Evolutionary conservation across 148 eudicot species (phyloP).

Genomic region (Polygonum aviculare): DNA sequence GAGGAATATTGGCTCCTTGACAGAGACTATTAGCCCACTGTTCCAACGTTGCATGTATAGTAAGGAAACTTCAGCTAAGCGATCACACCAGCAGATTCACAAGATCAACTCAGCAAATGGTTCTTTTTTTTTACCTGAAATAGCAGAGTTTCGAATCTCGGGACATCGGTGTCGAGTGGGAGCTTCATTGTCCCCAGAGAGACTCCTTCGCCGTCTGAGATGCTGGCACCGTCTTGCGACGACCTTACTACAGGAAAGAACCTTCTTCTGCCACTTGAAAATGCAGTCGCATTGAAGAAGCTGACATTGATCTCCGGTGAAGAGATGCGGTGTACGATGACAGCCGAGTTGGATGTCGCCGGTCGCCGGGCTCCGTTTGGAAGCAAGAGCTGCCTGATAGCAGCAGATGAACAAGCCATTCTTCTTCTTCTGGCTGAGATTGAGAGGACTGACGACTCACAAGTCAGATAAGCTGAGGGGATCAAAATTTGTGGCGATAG

Average conservation of each 20-base stretch:
- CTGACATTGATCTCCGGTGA: not conserved
- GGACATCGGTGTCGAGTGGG: slow-evolving; percentile 59
- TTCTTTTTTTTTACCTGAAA: slow-evolving; percentile 46
- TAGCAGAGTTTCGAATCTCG: slow-evolving; percentile 73
- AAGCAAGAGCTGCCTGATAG: slow-evolving; percentile 7
- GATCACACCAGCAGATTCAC: not conserved
- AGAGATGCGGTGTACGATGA: not conserved
- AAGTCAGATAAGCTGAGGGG: not conserved
- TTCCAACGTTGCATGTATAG: not conserved
- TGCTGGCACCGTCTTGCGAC: slow-evolving; percentile 20
- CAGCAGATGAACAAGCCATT: slow-evolving; percentile 4
- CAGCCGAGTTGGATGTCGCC: not conserved
- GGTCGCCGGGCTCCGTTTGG: not conserved
- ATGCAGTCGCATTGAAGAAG: slow-evolving; percentile 3
- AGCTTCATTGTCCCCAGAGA: slow-evolving; percentile 91
- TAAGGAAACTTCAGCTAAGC: not conserved
- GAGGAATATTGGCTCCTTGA: slow-evolving; percentile 93
- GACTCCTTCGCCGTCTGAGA: slow-evolving; percentile 56
- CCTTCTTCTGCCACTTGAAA: slow-evolving; percentile 23
- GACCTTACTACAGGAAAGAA: slow-evolving; percentile 26
- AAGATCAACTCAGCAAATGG: not conserved
- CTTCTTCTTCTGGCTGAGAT: not conserved
- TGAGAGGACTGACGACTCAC: not conserved
- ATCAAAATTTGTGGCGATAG: not conserved
- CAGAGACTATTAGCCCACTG: slow-evolving; percentile 97